phyloP scores from a whole-genome alignment of 2,329 filamentous ascomycete species.

The Cladophialophora yegresii region DNA sequence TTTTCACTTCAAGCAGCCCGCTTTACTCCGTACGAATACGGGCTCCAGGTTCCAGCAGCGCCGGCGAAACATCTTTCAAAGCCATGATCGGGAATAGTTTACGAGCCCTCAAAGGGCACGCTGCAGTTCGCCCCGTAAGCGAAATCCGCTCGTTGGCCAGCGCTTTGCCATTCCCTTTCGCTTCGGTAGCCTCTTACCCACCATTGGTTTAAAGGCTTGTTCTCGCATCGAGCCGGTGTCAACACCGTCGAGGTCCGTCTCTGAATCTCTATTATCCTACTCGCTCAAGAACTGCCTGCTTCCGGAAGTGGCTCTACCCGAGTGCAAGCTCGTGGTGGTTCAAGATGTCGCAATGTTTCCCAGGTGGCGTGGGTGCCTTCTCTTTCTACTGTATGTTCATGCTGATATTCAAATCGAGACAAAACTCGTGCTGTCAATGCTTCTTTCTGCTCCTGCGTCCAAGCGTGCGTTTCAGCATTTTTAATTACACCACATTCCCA shows the following conservation, averaged over 20 bases:
- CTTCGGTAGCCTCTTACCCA: background rate
- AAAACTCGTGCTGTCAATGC: background rate
- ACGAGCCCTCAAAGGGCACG: conserved; percentile 2
- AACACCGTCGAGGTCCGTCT: conserved; percentile 2
- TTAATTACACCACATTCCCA: background rate
- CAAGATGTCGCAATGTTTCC: conserved; percentile 3
- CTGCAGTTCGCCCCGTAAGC: conserved; percentile 12
- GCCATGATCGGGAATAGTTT: conserved; percentile 17
- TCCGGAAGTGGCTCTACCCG: conserved; percentile 6
- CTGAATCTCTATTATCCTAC: background rate
- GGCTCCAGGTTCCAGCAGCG: background rate
- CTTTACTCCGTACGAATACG: background rate
- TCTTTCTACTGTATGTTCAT: background rate
- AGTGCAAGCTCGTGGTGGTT: conserved; percentile 6
- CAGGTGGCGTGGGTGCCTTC: background rate
- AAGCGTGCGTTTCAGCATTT: background rate
- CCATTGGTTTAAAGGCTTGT: conserved; percentile 3
- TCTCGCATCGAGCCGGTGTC: conserved; percentile 1
- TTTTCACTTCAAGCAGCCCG: background rate
- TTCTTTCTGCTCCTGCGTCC: background rate
- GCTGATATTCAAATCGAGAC: background rate
- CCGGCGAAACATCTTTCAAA: background rate
- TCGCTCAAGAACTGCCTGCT: background rate
- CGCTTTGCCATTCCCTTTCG: conserved; percentile 1
- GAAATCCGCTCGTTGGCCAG: conserved; percentile 6